These are phyloP conservation scores for Penicillium sp. DNA, from an alignment of 2,329 filamentous ascomycete genomes.

Conservation along the genomic window DNA sequence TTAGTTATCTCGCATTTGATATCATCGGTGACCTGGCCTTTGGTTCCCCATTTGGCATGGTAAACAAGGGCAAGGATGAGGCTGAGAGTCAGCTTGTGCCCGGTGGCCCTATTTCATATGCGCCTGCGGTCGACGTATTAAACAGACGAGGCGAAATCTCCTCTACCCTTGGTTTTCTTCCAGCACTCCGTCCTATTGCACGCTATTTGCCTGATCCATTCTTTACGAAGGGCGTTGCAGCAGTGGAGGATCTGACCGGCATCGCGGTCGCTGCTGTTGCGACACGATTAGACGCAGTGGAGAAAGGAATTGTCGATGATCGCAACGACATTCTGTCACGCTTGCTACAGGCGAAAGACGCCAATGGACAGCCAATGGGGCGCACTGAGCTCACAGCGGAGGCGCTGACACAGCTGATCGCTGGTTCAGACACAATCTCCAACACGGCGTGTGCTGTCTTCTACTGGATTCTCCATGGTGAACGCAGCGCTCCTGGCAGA, in stretches of 20 bases:
- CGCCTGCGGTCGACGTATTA: slow-evolving; percentile 19
- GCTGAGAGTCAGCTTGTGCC: slow-evolving; percentile 13
- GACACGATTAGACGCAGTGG: slow-evolving; percentile 12
- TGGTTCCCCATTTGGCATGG: slow-evolving; percentile 24
- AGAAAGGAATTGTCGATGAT: slow-evolving; percentile 13
- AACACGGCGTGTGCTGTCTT: slow-evolving; percentile 29
- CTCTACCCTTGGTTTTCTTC: slow-evolving; percentile 20
- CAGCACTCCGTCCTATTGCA: slow-evolving; percentile 13
- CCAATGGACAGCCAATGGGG: slow-evolving; percentile 28
- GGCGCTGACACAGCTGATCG: slow-evolving; percentile 35
- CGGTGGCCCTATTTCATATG: slow-evolving; percentile 18
- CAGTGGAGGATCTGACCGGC: slow-evolving; percentile 29
- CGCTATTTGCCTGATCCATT: slow-evolving; percentile 25
- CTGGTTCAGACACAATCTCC: slow-evolving; percentile 35
- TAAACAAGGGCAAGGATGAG: slow-evolving; percentile 22
- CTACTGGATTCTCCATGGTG: slow-evolving; percentile 28
- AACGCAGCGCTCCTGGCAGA: slow-evolving; percentile 16
- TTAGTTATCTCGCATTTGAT: slow-evolving; percentile 24
- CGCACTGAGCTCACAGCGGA: slow-evolving; percentile 31
- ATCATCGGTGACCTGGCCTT: slow-evolving; percentile 23
- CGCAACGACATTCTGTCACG: slow-evolving; percentile 33
- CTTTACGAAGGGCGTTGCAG: slow-evolving; percentile 26
- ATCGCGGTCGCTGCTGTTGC: slow-evolving; percentile 19
- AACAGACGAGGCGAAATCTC: slow-evolving; percentile 22
- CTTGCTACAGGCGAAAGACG: slow-evolving; percentile 30